phyloP scores from a whole-genome alignment of 139 green algal species.

The Astrephomene gubernaculifera region DNA sequence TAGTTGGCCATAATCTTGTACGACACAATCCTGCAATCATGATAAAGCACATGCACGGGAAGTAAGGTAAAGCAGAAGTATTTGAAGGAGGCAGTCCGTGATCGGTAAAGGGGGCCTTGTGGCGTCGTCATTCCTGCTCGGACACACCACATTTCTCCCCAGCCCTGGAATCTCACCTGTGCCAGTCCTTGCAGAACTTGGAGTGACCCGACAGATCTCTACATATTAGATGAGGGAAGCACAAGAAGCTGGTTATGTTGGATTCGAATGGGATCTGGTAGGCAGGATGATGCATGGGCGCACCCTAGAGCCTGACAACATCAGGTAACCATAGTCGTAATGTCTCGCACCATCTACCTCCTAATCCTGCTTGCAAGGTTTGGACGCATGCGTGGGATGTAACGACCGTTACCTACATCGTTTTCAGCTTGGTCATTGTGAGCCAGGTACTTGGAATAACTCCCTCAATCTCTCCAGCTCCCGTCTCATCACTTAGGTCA shows the following conservation, averaged over 20 bases:
- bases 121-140: not conserved
- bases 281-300: no score
- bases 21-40: conserved; percentile 1
- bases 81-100: not conserved
- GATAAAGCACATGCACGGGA: no score
- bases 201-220: conserved; percentile 39
- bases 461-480: not conserved
- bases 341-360: no score
- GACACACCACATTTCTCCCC: not conserved
- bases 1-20: not conserved
- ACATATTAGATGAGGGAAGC: not conserved
- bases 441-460: conserved; percentile 36
- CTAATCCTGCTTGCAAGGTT: no score
- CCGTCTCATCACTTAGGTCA: conserved; percentile 34
- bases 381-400: no score
- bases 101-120: no score
- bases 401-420: conserved; percentile 29
- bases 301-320: no score
- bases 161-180: not conserved
- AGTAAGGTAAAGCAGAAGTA: not conserved
- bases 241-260: not conserved
- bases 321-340: no score
- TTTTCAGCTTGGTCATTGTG: conserved; percentile 33
- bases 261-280: no score
- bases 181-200: conserved; percentile 52